Evolutionary conservation across 345 rosid species (phyloP).

Genomic region (Citrus sinensis): DVS_A1.0 CM039165.1:30187001-30187500

Average conservation of each 20-base stretch:
- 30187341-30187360: not conserved
- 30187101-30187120: not conserved
- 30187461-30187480: not conserved
- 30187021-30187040: not conserved
- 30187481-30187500: too few relatives aligned
- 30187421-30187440: not conserved
- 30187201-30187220: not conserved
- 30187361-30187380: not conserved
- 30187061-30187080: not conserved
- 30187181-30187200: not conserved
- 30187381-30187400: not conserved
- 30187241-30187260: not conserved
- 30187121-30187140: not conserved
- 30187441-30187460: not conserved
- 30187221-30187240: not conserved
- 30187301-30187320: not conserved
- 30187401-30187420: not conserved
- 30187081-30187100: not conserved
- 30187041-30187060: not conserved
- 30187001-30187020: not conserved
- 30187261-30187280: not conserved
- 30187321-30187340: not conserved
- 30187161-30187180: not conserved
- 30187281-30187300: not conserved
- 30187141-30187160: not conserved